A percentile compares a stretch with the other conserved stretches of the same genome.
phyloP scores from a whole-genome alignment of 1,284 basidiomycete genomes.

The Sphaerobolus stellatus region DNA sequence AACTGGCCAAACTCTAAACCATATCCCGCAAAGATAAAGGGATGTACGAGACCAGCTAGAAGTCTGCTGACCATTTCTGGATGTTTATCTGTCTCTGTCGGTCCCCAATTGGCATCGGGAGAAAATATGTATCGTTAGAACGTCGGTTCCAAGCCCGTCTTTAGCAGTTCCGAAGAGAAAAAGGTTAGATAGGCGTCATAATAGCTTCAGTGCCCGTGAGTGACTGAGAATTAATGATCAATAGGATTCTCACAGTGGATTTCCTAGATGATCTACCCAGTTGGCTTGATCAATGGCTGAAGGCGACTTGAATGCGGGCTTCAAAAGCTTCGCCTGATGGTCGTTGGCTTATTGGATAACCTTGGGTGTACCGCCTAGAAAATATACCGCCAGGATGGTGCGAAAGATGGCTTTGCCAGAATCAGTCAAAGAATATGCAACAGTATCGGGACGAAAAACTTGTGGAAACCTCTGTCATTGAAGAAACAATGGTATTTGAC shows the following conservation, averaged over 20 bases:
- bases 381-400: slow-evolving; percentile 53
- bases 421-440: background rate
- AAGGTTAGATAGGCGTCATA: slow-evolving; percentile 59
- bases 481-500: slow-evolving; percentile 60
- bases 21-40: slow-evolving; percentile 63
- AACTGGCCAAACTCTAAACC: slow-evolving; percentile 62
- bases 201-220: slow-evolving; percentile 39
- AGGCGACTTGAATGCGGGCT: slow-evolving; percentile 42
- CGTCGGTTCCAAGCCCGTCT: slow-evolving; percentile 40
- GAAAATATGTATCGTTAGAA: slow-evolving; percentile 63
- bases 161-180: slow-evolving; percentile 47
- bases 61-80: slow-evolving; percentile 63
- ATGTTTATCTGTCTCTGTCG: slow-evolving; percentile 30
- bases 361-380: slow-evolving; percentile 43
- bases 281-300: slow-evolving; percentile 42
- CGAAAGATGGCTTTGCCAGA: slow-evolving; percentile 42
- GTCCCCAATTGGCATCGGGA: slow-evolving; percentile 45
- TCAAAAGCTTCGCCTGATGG: slow-evolving; percentile 40
- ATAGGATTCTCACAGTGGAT: slow-evolving; percentile 39
- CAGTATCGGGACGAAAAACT: slow-evolving; percentile 33
- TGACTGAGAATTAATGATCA: slow-evolving; percentile 7
- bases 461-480: slow-evolving; percentile 60
- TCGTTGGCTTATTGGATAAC: slow-evolving; percentile 45
- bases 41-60: slow-evolving; percentile 59
- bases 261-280: slow-evolving; percentile 49